Evolutionary conservation across 2,329 filamentous ascomycete genomes (phyloP), one percentile per base, ranked within the genome.

Genomic region (Xylariaceae sp.): DNA sequence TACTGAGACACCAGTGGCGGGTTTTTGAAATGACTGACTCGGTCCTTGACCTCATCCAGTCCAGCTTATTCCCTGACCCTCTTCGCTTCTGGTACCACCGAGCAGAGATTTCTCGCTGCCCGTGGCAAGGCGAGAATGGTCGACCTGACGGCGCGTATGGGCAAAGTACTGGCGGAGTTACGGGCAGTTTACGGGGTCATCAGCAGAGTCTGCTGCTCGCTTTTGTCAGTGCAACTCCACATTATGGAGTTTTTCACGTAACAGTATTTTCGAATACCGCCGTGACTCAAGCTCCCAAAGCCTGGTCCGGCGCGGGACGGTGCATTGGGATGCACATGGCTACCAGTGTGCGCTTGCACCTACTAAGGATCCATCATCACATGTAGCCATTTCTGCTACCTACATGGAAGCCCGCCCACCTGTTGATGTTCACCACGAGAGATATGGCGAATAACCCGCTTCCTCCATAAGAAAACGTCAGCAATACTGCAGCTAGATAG

Each of bases 201-300:
- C 6, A 26, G 22, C 22, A 26, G 22, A 26, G 22, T 26, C 22
- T 26, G 22, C 22, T n/a, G 22, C 11, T 26, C 22, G 22, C 6
- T 11, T 26, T 26, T 26, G 6, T 26, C 22, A 26, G 6, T 26
- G 22, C 22, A 44, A 41, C 41, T 40, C 47, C 50, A 48, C 48
- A 44, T 37, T 47, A 52, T 47, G 45, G 44, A 47, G 38, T 44
- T 41, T 9, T 18, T 34, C 37, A 36, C 38, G 36, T 38, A 41
- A 42, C 41, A 43, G 38, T 37, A 45, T 50, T 48, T 38, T 38
- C 45, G 22, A 37, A 39, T 49, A 38, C 45, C 50, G 45, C 48
- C 26, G 26, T 18, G 24, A n/a, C n/a, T 4, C 13, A 28, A 29
- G 36, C 12, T 17, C 17, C 17, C n/a, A n/a, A 28, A 17, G 22